Conservation (phyloP, 2,329 filamentous ascomycete genomes). For the Teratosphaeria nubilosa region DNA sequence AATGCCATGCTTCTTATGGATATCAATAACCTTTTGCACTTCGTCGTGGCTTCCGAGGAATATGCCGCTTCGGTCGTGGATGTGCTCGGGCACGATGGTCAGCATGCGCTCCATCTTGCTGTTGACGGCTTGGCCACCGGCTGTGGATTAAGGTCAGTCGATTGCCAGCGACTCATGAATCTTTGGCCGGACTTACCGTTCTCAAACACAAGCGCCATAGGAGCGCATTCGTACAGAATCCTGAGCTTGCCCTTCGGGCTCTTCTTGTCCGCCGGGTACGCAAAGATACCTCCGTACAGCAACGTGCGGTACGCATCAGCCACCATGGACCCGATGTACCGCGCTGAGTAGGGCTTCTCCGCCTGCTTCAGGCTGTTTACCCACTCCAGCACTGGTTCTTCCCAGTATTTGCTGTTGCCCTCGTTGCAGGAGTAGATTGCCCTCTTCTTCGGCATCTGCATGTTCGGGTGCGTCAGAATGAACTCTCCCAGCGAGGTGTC, state of each 20-base stretch:
- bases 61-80: conserved; percentile 91
- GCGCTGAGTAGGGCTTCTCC: conserved; percentile 70
- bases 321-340: conserved; percentile 98
- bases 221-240: conserved; percentile 95
- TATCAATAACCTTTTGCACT: conserved; percentile 85
- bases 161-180: conserved; percentile 2
- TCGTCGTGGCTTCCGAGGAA: conserved; percentile 93
- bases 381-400: conserved; percentile 75
- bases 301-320: conserved; percentile 94
- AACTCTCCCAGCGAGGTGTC: conserved; percentile 97
- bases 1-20: conserved; percentile 52
- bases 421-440: conserved; percentile 98
- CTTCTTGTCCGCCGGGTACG: conserved; percentile 96
- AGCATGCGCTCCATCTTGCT: conserved; percentile 87
- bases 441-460: conserved; percentile 71
- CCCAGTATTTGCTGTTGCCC: conserved; percentile 96
- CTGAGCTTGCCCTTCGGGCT: conserved; percentile 95
- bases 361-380: conserved; percentile 82
- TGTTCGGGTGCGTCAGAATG: conserved; percentile 92
- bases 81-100: conserved; percentile 77
- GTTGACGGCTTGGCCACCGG: conserved; percentile 85
- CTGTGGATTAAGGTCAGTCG: conserved; percentile 34
- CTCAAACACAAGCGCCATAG: conserved; percentile 98
- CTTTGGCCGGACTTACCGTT: conserved; percentile 59
- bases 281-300: conserved; percentile 92